phyloP scores from a whole-genome alignment of 495 filamentous ascomycete species.

The Penicillium crystallinum region DNA sequence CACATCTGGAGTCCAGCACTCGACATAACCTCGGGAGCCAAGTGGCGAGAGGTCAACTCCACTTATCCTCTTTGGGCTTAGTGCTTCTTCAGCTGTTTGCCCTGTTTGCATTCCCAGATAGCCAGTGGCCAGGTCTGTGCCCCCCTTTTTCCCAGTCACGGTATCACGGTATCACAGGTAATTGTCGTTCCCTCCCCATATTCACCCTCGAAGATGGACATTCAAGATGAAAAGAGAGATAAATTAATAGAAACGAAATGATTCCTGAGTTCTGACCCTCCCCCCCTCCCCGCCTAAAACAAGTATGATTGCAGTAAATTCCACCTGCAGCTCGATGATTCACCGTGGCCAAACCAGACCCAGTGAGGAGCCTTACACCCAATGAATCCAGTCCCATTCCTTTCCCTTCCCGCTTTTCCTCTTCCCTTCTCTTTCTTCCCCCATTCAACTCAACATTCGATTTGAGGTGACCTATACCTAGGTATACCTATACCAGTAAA shows the following conservation, averaged over 20 bases:
- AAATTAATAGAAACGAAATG: not conserved
- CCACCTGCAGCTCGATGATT: slow-evolving; percentile 9
- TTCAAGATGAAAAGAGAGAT: not conserved
- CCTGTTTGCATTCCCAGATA: slow-evolving; percentile 8
- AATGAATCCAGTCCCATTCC: slow-evolving; percentile 16
- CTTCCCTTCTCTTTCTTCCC: slow-evolving; percentile 14
- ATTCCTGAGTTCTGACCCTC: not conserved
- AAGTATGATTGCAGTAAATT: slow-evolving; percentile 1
- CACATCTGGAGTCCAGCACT: not conserved
- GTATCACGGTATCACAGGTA: not conserved
- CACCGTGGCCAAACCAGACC: slow-evolving; percentile 8
- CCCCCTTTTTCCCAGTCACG: slow-evolving; percentile 4
- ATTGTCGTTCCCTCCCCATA: not conserved
- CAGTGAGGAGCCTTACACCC: slow-evolving; percentile 9
- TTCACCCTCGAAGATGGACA: not conserved
- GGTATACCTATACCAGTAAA: slow-evolving; percentile 1
- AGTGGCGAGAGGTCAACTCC: not conserved
- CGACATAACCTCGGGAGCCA: not conserved
- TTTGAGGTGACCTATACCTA: no score
- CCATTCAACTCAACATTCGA: slow-evolving; percentile 1
- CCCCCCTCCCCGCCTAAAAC: not conserved
- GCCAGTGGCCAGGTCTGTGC: not conserved
- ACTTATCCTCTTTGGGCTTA: not conserved
- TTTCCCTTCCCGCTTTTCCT: slow-evolving; percentile 19
- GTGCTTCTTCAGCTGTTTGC: not conserved